Evolutionary conservation across 176 grass and related monocot genomes (phyloP), one percentile per base, ranked within the genome.

Genomic region (Alloteropsis semialata): DNA sequence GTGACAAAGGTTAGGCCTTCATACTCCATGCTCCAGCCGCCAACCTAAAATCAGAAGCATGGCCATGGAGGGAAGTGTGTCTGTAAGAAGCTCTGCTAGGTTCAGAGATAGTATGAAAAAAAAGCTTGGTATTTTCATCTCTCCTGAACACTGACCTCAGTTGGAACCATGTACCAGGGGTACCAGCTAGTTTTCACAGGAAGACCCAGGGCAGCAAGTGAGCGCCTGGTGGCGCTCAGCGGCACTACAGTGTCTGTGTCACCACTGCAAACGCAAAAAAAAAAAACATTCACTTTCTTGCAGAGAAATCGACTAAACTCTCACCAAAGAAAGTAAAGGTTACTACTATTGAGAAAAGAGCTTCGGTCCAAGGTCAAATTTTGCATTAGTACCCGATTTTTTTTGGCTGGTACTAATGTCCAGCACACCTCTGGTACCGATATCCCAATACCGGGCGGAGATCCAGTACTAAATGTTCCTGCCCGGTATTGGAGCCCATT

Each of bases 21-120:
- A 21, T 68, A 68, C 65, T 68, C 65, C 65, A 68, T 68, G 37
- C 65, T 68, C 65, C 65, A 68, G 65, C 65, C 65, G 0, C 65
- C 65, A 68, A 68, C 64, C 63, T 66, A 5, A 2, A 30, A 36
- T 10, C 10, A 29, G n/a, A 16, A 28, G 24, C 9, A 30, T 30
- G n/a, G 24, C 24, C 28, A 63, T 63, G 60, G 60, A 18, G 13
- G 14, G 10, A 0, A 22, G 10, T 5, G 11, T 59, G 14, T 28
- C 10, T 61, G 17, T 64, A 18, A 36, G 30, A 64, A 64, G 14
- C 57, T 55, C 12, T n/a, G n/a, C n/a, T 7, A 13, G 16, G 37
- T 37, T 65, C 32, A 21, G 62, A 34, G 30, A n/a, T n/a, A n/a
- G 29, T 27, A 56, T 48, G 5, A 59, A 14, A n/a, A n/a, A n/a